Evolutionary conservation across 768 basidiomycete genomes (phyloP), one percentile per base, ranked within the genome.

Genomic region (Boletus vermiculosoides): DNA sequence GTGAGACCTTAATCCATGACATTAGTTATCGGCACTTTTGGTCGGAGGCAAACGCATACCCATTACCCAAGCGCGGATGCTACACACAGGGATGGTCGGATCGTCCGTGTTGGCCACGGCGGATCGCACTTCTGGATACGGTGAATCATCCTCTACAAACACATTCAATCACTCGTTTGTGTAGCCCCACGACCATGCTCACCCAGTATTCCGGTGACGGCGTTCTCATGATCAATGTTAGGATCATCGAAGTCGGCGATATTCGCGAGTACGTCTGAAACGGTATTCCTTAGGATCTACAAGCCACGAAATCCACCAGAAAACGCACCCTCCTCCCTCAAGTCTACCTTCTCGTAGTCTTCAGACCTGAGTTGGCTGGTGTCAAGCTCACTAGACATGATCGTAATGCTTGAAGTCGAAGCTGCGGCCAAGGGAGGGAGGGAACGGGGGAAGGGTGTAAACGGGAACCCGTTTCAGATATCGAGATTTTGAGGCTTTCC

Each of bases 101-200:
- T 90, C 88, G 63, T 90, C 88, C 33, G 81, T 83, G 69, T 87
- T 88, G 20, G 85, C 82, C 10, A 90, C 88, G 8, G 88, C 87
- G 9, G 86, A 84, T 45, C 88, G 83, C 13, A 90, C 89, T 68
- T 93, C 91, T 7, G 88, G 88, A 66, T 93, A 93, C 5, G 91
- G 91, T 3, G 89, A 91, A 68, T 92, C 91, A 61, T 92, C 87
- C 66, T 81, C 80, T 77, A 52, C 8, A 30, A 18, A 42, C 5
- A 15, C 13, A 39, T 10, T 56, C 18, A 64, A 71, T 77, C 3
- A 9, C 3, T 30, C 33, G 20, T 45, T 16, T 13, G 28, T 36
- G 13, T 30, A 3, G 4, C 18, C n/a, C 18, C 5, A 23, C 11
- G n/a, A 31, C 3, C 4, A 41, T 12, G 6, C 50, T 49, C 12